Percentiles rank a stretch among this genome's conserved stretches.
phyloP scores from a whole-genome alignment of 768 basidiomycete species.

The Pleurotus ostreatus region DNA sequence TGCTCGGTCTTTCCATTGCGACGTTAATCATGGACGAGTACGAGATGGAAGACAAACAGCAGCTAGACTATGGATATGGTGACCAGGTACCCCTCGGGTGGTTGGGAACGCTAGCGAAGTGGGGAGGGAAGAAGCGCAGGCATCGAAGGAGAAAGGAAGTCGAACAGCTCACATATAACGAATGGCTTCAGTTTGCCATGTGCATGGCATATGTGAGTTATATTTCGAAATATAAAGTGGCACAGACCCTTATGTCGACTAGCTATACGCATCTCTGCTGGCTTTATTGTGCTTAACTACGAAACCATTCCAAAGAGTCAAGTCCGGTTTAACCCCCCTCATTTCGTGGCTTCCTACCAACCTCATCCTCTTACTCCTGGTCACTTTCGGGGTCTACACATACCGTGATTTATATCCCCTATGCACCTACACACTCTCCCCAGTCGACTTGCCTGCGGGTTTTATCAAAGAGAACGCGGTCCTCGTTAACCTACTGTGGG shows the following conservation, averaged over 20 bases:
- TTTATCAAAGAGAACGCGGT: background rate
- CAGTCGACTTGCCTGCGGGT: slow-evolving; percentile 47
- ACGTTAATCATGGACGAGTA: slow-evolving; percentile 32
- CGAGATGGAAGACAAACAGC: slow-evolving; percentile 5
- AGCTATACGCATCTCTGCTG: slow-evolving; percentile 40
- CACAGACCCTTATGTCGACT: background rate
- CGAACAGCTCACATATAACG: slow-evolving; percentile 12
- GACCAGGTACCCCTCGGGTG: background rate
- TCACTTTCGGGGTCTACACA: slow-evolving; percentile 42
- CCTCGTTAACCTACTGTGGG: slow-evolving; percentile 37
- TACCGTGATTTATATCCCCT: slow-evolving; percentile 63
- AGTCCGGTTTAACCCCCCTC: background rate
- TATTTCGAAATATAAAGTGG: background rate
- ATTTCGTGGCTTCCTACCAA: slow-evolving; percentile 25
- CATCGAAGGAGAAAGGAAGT: slow-evolving; percentile 6
- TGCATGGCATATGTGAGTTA: slow-evolving; percentile 27
- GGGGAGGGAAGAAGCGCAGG: slow-evolving; percentile 24
- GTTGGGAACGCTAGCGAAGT: slow-evolving; percentile 14
- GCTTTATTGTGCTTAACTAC: slow-evolving; percentile 31
- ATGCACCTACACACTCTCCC: slow-evolving; percentile 44
- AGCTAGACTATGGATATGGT: background rate
- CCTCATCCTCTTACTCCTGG: slow-evolving; percentile 43
- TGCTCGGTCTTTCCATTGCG: slow-evolving; percentile 48
- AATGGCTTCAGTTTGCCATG: slow-evolving; percentile 27
- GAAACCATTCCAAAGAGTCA: slow-evolving; percentile 13